Conservation (phyloP, 768 basidiomycete species). For the Tricholomella constricta region DNA sequence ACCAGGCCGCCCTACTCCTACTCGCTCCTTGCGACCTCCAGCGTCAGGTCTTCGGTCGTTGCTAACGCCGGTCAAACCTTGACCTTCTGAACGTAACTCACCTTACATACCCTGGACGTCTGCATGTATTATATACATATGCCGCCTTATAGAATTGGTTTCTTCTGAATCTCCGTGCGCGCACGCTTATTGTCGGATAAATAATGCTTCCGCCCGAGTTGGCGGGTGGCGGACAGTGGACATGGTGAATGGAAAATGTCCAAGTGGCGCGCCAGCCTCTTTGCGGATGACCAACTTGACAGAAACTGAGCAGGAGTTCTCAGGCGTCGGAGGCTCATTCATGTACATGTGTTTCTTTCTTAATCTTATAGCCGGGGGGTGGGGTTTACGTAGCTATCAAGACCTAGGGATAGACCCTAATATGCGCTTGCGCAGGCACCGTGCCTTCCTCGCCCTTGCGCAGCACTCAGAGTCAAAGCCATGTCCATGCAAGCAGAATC, state of each 20-base stretch:
- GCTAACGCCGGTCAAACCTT: slow-evolving; percentile 33
- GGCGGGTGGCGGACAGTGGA: neutral
- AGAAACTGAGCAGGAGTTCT: neutral
- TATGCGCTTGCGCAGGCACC: slow-evolving; percentile 11
- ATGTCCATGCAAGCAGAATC: slow-evolving; percentile 19
- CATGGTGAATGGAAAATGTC: neutral
- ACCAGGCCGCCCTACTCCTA: slow-evolving; percentile 37
- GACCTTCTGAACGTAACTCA: slow-evolving; percentile 24
- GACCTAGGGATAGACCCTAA: neutral
- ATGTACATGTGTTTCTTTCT: slow-evolving; percentile 3
- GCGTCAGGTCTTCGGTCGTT: slow-evolving; percentile 29
- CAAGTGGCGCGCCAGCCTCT: neutral
- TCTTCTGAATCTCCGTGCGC: neutral
- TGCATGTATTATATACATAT: neutral
- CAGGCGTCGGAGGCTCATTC: too few relatives aligned
- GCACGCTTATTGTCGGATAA: slow-evolving; percentile 5
- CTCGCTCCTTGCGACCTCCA: slow-evolving; percentile 27
- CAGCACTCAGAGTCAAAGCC: too few relatives aligned
- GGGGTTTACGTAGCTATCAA: too few relatives aligned
- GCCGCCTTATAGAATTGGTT: neutral
- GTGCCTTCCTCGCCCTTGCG: neutral
- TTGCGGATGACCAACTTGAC: neutral
- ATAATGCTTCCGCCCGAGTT: neutral
- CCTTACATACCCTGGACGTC: neutral
- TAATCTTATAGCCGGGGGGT: slow-evolving; percentile 5